Conservation (phyloP, 2,329 filamentous ascomycete genomes). For the Ophiostoma sp. region DNA sequence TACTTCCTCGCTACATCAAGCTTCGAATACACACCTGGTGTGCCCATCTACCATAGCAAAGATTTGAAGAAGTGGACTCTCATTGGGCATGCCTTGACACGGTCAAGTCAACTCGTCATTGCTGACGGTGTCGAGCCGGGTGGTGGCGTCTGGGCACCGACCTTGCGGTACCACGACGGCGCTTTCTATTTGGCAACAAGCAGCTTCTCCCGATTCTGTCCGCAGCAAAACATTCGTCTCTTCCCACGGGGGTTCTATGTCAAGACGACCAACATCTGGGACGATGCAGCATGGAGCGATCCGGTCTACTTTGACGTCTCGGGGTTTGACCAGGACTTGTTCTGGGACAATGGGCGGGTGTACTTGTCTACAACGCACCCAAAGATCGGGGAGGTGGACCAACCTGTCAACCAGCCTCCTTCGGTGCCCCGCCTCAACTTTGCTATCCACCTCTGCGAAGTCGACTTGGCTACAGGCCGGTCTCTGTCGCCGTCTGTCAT, state of each 20-base stretch:
- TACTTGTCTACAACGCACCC: not conserved
- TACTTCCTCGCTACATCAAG: constrained; percentile 59
- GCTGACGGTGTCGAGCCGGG: constrained; percentile 49
- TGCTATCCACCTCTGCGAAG: constrained; percentile 2
- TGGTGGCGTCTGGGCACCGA: constrained; percentile 63
- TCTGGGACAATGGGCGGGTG: not conserved
- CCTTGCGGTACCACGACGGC: constrained; percentile 59
- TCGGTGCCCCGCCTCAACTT: not conserved
- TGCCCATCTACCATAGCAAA: constrained; percentile 56
- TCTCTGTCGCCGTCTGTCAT: not conserved
- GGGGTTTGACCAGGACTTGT: not conserved
- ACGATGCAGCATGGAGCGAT: not conserved
- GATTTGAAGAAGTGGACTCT: constrained; percentile 57
- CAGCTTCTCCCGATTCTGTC: not conserved
- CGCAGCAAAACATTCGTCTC: not conserved
- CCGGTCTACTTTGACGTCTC: not conserved
- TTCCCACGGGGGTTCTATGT: not conserved
- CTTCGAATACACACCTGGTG: constrained; percentile 57
- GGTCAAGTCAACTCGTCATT: constrained; percentile 53
- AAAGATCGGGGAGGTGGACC: too few species aligned
- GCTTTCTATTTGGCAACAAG: constrained; percentile 52
- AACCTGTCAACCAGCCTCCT: too few species aligned
- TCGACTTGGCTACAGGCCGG: not conserved
- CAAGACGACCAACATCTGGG: constrained; percentile 2
- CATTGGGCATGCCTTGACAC: constrained; percentile 48